Conservation (phyloP, 345 rosid species). For the Salix koriyanagi region DNA sequence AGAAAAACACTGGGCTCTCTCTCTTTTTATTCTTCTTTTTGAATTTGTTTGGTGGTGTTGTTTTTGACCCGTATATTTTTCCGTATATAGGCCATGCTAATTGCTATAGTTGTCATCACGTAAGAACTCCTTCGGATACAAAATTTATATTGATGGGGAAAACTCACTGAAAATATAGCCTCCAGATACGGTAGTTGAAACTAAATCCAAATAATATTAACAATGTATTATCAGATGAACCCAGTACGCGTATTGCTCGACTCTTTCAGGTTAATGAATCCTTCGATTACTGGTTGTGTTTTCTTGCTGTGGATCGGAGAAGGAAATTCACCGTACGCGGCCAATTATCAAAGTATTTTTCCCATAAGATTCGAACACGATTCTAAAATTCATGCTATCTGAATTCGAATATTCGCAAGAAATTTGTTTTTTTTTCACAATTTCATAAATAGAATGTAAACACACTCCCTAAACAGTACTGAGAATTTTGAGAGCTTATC, state of each 20-base stretch:
- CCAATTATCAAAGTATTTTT: no score
- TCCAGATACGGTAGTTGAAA: background rate
- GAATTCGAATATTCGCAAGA: no score
- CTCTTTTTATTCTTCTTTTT: background rate
- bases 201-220: background rate
- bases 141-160: background rate
- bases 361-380: no score
- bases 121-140: background rate
- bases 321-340: background rate
- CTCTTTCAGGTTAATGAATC: background rate
- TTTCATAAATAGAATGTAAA: background rate
- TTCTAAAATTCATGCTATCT: no score
- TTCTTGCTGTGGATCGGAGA: background rate
- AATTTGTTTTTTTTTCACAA: no score
- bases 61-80: background rate
- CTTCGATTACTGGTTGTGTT: background rate
- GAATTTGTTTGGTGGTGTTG: background rate
- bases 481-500: background rate
- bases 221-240: background rate
- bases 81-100: background rate
- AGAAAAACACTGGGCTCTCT: constrained; percentile 7
- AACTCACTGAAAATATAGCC: background rate
- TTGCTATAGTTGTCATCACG: background rate
- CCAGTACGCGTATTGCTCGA: background rate
- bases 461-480: no score